Base-by-base conservation (phyloP, 2,329 filamentous ascomycete species). In the Beauveria rudraprayagi region DNA sequence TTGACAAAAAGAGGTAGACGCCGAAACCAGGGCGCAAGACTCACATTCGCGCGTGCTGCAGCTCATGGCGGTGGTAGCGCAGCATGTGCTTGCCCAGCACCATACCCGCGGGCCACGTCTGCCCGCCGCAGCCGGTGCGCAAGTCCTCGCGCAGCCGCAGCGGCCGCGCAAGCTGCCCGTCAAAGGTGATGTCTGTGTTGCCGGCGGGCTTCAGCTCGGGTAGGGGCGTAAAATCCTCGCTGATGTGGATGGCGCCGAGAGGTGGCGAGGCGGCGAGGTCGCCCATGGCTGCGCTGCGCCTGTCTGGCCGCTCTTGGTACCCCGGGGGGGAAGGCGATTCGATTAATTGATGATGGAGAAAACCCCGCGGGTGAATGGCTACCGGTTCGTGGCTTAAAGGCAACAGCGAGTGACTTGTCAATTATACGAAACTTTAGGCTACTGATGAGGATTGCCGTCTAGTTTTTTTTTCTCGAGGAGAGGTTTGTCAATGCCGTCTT, bases 71-170 rank as follows among this genome's bases (percentile, higher is more conserved):
- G 67, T 90, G 89, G 70, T 87, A 87, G 57, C 87, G 83, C 62
- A 97, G 80, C 81, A 97, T 83, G 71, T 97, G 95, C 73, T 88
- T 91, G 22, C 89, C 84, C 58, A 99, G 79, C 17, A 94, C 84
- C 85, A 96, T 89, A 11, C 94, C 94, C 0, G 93, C 93, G 3
- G 92, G 93, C 94, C 94, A 97, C 11, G 95, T 82, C 75, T 95
- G 90, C 2, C 94, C 94, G 54, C 94, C 94, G 73, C 94, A 97
- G 63, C 94, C 94, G 65, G 90, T 85, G 61, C 84, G 85, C 53
- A 96, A 82, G 73, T 97, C 92, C 73, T 97, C 92, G 69, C 90
- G 89, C 17, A 97, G 83, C 63, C 83, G 80, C 63, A 97, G 80
- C 11, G 89, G 86, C 53, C 82, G 77, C 22, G 79, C 74, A 40